Evolutionary conservation across 2,329 filamentous ascomycete genomes (phyloP), one percentile per base, ranked within the genome.

Genomic region (Sarocladiaceae sp.): DNA sequence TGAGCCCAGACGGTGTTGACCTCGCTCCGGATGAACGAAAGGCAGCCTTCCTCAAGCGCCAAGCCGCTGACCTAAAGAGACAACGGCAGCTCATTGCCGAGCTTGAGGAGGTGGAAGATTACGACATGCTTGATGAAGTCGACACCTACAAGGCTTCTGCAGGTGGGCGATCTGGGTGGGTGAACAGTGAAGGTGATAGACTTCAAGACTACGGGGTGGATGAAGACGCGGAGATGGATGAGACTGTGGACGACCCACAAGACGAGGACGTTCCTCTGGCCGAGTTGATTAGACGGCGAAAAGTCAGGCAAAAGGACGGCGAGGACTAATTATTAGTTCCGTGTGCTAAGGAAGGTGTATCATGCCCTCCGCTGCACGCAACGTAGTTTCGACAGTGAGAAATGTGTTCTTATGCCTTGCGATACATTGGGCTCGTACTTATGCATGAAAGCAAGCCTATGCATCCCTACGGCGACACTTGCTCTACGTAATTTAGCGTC

Each of bases 171-270:
- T 3, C 4, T 4, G 78, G 72, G 4, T 94, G 88, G 88, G 82
- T 77, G 0, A 93, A 92, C 58, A 76, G 81, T 0, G 88, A 93
- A 50, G 89, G 88, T 1, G 87, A 93, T 62, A 74, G 82, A 29
- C 68, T 94, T 48, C 75, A 79, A 37, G 89, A 94, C 60, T 94
- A 85, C 62, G 89, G 89, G 2, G 88, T 94, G 0, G 89, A 93
- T 59, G 87, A 90, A 60, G 86, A 88, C 13, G 79, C 78, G 0
- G 86, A 90, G 17, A 20, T 4, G 53, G 62, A 62, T 23, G 53
- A 53, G 11, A 57, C 56, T 15, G 53, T 50, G 11, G 55, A 56
- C 8, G 61, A 36, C 28, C 31, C 18, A 17, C 65, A 68, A 7
- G 76, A 80, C 15, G 77, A 80, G 1, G 83, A 91, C 59, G 70